Conservation (phyloP, 2,329 filamentous ascomycete species). For the Alternaria rosae region DNA sequence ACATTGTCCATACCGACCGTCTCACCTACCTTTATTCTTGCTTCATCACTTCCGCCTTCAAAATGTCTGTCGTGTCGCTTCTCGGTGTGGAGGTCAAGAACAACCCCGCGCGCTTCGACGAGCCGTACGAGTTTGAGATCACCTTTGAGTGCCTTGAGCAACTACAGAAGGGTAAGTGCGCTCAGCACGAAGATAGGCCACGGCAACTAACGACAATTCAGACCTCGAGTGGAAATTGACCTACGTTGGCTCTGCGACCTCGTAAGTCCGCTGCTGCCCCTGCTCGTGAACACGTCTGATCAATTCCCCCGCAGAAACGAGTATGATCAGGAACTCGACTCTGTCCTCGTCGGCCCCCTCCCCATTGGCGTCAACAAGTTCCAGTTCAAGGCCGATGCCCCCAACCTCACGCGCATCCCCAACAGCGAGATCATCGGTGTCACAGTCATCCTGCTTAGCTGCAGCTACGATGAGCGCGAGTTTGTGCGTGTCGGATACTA, state of each 20-base stretch:
- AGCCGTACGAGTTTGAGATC: constrained; percentile 96
- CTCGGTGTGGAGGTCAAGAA: constrained; percentile 95
- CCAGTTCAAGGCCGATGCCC: constrained; percentile 93
- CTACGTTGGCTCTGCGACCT: constrained; percentile 97
- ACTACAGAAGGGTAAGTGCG: constrained; percentile 80
- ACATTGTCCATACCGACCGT: neutral
- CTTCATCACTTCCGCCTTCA: constrained; percentile 38
- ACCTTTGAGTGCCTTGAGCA: constrained; percentile 97
- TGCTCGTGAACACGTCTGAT: constrained; percentile 12
- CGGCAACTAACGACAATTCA: constrained; percentile 50
- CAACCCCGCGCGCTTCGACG: constrained; percentile 93
- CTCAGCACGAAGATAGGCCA: neutral
- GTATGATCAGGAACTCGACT: constrained; percentile 98
- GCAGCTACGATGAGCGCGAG: constrained; percentile 94
- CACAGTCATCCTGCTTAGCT: constrained; percentile 94
- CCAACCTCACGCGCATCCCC: constrained; percentile 88
- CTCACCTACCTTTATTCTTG: neutral
- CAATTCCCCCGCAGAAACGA: constrained; percentile 70
- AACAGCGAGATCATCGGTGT: constrained; percentile 95
- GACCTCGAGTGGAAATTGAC: constrained; percentile 99
- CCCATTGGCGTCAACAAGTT: constrained; percentile 99
- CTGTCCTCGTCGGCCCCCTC: constrained; percentile 94
- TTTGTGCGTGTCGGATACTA: constrained; percentile 99
- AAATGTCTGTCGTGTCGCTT: constrained; percentile 95
- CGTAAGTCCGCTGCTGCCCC: constrained; percentile 65